Base-by-base conservation (phyloP, 2,329 filamentous ascomycete genomes). In the Didymella keratinophila region DNA sequence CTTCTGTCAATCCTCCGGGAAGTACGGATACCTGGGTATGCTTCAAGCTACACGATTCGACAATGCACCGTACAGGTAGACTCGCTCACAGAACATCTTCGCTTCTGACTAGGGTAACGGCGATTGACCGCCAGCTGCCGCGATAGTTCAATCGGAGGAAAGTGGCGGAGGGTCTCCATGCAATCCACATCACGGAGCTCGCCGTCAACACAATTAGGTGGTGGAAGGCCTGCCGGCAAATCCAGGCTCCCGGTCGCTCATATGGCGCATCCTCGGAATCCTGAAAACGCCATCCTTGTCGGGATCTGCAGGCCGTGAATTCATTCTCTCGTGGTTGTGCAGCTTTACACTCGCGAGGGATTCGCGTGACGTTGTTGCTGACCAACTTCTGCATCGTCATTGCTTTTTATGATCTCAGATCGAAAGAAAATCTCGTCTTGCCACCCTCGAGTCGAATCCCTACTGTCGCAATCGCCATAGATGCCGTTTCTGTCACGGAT, bases 251-350 rank as follows among this genome's bases (percentile, higher is more conserved):
- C 34, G 42, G 47, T 46, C 18, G 34, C 20, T 28, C 20, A 28
- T 11, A 46, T 3, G 20, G 21, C 32, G 36, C 43, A 11, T 18
- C 43, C 21, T n/a, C 54, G n/a, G 54, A 23, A n/a, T 43, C 4
- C 12, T 18, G 39, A 20, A 25, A 30, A 51, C n/a, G 48, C 16
- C 11, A 57, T 20, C 42, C 54, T 52, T 34, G 47, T 47, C 42
- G 6, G 5, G 32, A 46, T 36, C 25, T 41, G 36, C 16, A 21
- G 9, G 44, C 16, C 5, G 37, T 4, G 34, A 23, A 47, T 34
- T 46, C 43, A 25, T 32, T 18, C 20, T 25, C 16, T 30, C 10
- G 2, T 5, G n/a, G 7, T 8, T n/a, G 32, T n/a, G 16, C 32
- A 20, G 28, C 18, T 16, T 21, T 11, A 42, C 6, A 25, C 9